A percentile compares a stretch with the other conserved stretches of the same genome.
Evolutionary conservation across 2,329 filamentous ascomycete species (phyloP).

Genomic region (Fonsecaea pedrosoi): DNA sequence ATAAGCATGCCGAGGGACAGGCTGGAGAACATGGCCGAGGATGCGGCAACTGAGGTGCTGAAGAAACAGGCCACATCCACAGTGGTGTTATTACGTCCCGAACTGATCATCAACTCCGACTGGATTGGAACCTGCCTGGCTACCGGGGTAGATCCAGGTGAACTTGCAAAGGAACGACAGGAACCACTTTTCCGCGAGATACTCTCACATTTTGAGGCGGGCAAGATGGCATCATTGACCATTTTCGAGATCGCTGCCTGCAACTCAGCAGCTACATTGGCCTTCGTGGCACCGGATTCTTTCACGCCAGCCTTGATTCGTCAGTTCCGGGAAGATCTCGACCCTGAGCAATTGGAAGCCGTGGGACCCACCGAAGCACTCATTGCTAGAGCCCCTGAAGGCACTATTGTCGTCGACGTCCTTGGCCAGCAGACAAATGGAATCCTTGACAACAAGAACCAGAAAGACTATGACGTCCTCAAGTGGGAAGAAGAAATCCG

Average conservation of each 20-base stretch:
- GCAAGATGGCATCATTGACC: constrained; percentile 44
- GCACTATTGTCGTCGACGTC: constrained; percentile 87
- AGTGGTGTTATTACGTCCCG: constrained; percentile 76
- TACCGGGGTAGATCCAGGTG: constrained; percentile 81
- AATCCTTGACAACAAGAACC: constrained; percentile 79
- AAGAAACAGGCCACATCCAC: constrained; percentile 77
- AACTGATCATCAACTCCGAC: constrained; percentile 75
- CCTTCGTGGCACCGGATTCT: constrained; percentile 85
- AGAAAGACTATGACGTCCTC: constrained; percentile 91
- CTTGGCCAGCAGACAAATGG: constrained; percentile 79
- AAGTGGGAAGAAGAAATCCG: constrained; percentile 97
- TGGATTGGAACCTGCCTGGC: constrained; percentile 91
- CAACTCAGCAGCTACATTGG: constrained; percentile 85
- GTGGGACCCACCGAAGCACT: constrained; percentile 88
- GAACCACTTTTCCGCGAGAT: constrained; percentile 69
- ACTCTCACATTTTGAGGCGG: constrained; percentile 31
- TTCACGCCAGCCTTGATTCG: constrained; percentile 78
- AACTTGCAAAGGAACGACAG: constrained; percentile 70
- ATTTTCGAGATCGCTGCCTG: constrained; percentile 73
- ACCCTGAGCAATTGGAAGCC: constrained; percentile 70
- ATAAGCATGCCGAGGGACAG: constrained; percentile 47
- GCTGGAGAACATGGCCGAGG: constrained; percentile 41
- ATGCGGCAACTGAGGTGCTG: constrained; percentile 58
- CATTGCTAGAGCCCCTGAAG: constrained; percentile 89
- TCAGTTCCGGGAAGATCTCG: constrained; percentile 75